Base-by-base conservation (phyloP, 2,329 filamentous ascomycete species). In the Ophiocordyceps camponoti-leonardi region DNA sequence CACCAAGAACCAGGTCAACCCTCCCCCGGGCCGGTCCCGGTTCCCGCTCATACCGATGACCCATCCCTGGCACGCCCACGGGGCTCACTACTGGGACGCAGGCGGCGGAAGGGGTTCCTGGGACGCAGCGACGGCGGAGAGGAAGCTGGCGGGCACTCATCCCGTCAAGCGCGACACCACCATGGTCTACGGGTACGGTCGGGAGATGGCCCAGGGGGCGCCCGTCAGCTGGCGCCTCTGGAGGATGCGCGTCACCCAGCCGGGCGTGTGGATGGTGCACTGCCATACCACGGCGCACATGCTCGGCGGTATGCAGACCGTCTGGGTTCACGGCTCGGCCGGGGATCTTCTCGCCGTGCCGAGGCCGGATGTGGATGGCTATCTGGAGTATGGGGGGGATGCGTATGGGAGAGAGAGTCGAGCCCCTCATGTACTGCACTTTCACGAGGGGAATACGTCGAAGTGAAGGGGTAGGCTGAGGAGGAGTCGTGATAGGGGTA, bases 241-340 rank as follows among this genome's bases (percentile, higher is more conserved):
- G 77, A 62, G 77, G 12, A 56, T 80, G 1, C 54, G 62, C 4
- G 56, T 69, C 2, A 56, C 62, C 20, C 43, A 50, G 37, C 42
- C 51, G 0, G 77, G 76, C 0, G 72, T 73, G 3, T 79, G 73
- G 73, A 71, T 79, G 71, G 61, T 79, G 49, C 75, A 79, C 55
- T 79, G 75, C 49, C 75, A 79, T 54, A 67, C 72, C 18, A 50
- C 73, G 42, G 67, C 69, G 45, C 75, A 79, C 54, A 74, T 75
- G 67, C 58, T 74, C 18, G 76, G 77, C 45, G 50, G 68, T 53
- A 41, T 41, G 33, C 45, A 43, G 18, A 30, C 19, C 11, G 42
- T 44, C n/a, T 44, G 42, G 23, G 31, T 41, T 20, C 23, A 44
- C n/a, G 22, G 44, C 12, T 19, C 33, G 16, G 42, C 42, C 28